Conservation (phyloP, 352 stramenopile genomes). For the Ochromonadaceae sp. region DNA sequence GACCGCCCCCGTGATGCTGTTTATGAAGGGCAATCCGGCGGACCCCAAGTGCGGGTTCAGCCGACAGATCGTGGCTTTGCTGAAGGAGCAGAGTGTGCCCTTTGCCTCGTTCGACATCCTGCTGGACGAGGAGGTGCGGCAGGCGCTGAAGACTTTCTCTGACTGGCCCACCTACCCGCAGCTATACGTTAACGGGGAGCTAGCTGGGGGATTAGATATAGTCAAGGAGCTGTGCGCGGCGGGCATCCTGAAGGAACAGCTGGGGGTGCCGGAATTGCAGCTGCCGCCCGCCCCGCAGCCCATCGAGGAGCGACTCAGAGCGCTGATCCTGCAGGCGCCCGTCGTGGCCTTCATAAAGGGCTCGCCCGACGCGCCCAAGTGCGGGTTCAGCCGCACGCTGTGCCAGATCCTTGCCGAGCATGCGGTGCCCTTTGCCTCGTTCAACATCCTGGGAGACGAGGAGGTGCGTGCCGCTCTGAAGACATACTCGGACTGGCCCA, state of each 20-base stretch:
- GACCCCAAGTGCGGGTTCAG: constrained; percentile 91
- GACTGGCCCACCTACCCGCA: constrained; percentile 60
- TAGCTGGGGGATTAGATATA: constrained; percentile 98
- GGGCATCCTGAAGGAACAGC: constrained; percentile 67
- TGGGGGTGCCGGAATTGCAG: constrained; percentile 40
- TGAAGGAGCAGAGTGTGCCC: constrained; percentile 61
- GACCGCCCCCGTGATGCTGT: constrained; percentile 78
- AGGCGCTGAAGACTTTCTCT: constrained; percentile 97
- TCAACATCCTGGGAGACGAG: constrained; percentile 87
- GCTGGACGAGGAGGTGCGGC: constrained; percentile 89
- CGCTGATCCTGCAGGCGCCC: no score
- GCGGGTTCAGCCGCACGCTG: constrained; percentile 82
- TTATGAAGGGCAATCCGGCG: constrained; percentile 98
- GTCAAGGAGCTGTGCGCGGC: constrained; percentile 81
- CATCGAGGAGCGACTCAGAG: no score
- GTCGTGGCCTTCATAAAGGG: no score
- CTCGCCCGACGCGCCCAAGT: constrained; percentile 84
- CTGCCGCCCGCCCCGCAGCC: no score
- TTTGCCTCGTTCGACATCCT: constrained; percentile 92
- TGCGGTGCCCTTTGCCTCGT: constrained; percentile 80
- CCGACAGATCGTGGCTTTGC: constrained; percentile 73
- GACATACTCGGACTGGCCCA: constrained; percentile 73
- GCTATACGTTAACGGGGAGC: constrained; percentile 97
- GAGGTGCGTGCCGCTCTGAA: constrained; percentile 95
- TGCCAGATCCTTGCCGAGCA: constrained; percentile 72